Conservation (phyloP, 768 basidiomycete genomes). For the Suillus clintonianus region DNA sequence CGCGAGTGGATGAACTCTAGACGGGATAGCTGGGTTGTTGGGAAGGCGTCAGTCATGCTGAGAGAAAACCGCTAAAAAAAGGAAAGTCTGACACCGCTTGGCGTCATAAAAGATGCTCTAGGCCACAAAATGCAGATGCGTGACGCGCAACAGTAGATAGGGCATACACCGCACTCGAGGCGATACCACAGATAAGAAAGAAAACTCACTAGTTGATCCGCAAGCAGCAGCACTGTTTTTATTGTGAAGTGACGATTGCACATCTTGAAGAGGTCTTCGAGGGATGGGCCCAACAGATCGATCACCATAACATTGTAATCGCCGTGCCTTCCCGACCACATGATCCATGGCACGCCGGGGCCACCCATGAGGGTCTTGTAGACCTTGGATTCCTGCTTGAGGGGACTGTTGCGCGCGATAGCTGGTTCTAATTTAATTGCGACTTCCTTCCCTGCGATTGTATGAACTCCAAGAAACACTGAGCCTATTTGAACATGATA, state of each 20-base stretch:
- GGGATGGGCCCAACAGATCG: slow-evolving; percentile 89
- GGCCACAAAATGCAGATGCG: neutral
- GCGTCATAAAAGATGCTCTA: neutral
- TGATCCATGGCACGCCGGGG: slow-evolving; percentile 87
- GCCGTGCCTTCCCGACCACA: slow-evolving; percentile 89
- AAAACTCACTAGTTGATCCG: slow-evolving; percentile 86
- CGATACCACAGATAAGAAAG: neutral
- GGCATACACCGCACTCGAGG: neutral
- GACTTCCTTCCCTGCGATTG: slow-evolving; percentile 79
- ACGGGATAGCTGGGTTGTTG: slow-evolving; percentile 73
- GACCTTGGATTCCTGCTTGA: slow-evolving; percentile 88
- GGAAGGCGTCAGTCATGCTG: slow-evolving; percentile 16
- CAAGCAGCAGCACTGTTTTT: slow-evolving; percentile 91
- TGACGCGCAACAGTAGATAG: neutral
- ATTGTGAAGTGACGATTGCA: slow-evolving; percentile 91
- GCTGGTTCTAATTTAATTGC: slow-evolving; percentile 83
- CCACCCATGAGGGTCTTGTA: slow-evolving; percentile 92
- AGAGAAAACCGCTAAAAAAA: slow-evolving; percentile 2
- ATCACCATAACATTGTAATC: slow-evolving; percentile 98
- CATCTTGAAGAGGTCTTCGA: slow-evolving; percentile 86
- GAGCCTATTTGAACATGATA: slow-evolving; percentile 49
- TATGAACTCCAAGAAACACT: slow-evolving; percentile 78
- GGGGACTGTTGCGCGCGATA: slow-evolving; percentile 54
- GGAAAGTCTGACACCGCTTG: slow-evolving; percentile 2
- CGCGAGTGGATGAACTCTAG: slow-evolving; percentile 96